Base-by-base conservation (phyloP, 768 basidiomycete genomes). In the Russula ochroleuca region DNA sequence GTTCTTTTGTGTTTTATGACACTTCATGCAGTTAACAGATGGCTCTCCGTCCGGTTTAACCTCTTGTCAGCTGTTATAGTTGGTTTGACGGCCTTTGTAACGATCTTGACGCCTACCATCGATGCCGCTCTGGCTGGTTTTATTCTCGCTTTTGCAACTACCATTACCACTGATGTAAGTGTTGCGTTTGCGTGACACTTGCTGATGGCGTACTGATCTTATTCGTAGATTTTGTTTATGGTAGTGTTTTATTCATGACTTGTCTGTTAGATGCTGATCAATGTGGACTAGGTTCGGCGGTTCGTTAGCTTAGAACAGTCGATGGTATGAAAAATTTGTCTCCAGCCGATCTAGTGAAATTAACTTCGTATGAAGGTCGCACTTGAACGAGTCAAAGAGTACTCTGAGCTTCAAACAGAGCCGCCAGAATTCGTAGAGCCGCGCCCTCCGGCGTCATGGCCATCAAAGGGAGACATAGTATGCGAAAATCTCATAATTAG, bases 301-400 rank as follows among this genome's bases (percentile, higher is more conserved):
- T 93, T 92, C 66, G 92, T 95, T 33, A 85, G 89, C 21, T 77
- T 96, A 21, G 93, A 97, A 71, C 94, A 97, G 74, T 89, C 89
- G 14, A 94, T 97, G 92, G 94, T 91, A 62, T 63, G 76, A 40
- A 14, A 17, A 4, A 10, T 66, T 0, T 9, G 35, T 21, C 14
- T 25, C 38, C 14, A 38, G 43, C 17, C 9, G 19, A 31, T 28
- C 17, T 59, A 28, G 10, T 57, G 25, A 17, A n/a, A 14, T 41
- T 49, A 10, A 31, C 35, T 35, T 40, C n/a, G 9, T 69, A 23
- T 51, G 54, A 59, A 90, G 88, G 88, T 92, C 67, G 87, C 90
- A 37, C 76, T 93, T 40, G 93, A 95, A 73, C 87, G 94, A 57
- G 84, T 96, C 73, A 94, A 94, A 72, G 94, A 96, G 75, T 95